These are phyloP conservation scores for carrot (Daucus carota) DNA, from an alignment of 129 eudicot genomes.

Conservation along the genomic window DH1_v3.0 NC_030381.2:55731501-55732000, in stretches of 20 bases:
- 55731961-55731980: conserved; percentile 86
- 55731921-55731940: conserved; percentile 92
- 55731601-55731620: neutral
- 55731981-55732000: conserved; percentile 85
- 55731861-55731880: conserved; percentile 37
- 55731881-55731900: conserved; percentile 44
- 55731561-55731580: neutral
- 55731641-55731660: conserved; percentile 24
- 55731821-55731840: conserved; percentile 64
- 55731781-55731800: conserved; percentile 87
- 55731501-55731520: neutral
- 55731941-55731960: conserved; percentile 71
- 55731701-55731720: conserved; percentile 79
- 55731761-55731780: conserved; percentile 95
- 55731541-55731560: neutral
- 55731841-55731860: conserved; percentile 72
- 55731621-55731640: conserved; percentile 27
- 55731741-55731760: conserved; percentile 60
- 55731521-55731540: neutral
- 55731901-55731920: conserved; percentile 52
- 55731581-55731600: neutral
- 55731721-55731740: conserved; percentile 89
- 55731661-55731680: conserved; percentile 47
- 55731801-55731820: conserved; percentile 68
- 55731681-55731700: conserved; percentile 80